Base-by-base conservation (phyloP, 208 protist genomes). In the Trypanosoma rangeli region DNA sequence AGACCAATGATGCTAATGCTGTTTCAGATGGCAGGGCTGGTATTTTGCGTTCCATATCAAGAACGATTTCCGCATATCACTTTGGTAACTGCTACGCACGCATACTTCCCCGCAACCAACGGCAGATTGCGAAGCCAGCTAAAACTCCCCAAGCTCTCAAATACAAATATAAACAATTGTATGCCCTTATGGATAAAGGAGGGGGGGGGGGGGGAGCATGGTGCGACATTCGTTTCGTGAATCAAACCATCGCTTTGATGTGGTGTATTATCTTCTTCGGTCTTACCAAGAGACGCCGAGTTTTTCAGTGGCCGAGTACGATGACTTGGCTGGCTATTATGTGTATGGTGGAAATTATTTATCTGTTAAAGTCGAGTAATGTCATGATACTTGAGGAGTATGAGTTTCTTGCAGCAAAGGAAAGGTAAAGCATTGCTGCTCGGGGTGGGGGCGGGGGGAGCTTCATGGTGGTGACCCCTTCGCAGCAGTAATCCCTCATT, bases 241-340 rank as follows among this genome's bases (percentile, higher is more conserved):
- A 60, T 67, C 59, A 22, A 74, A 65, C 52, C 13, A 9, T n/a
- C 57, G 46, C 16, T 46, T 68, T 15, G 50, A 74, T 57, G 62
- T 60, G 20, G 53, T 31, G 12, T 67, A 9, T 35, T 49, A 18
- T 31, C 29, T 74, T 20, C 42, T 74, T 18, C 54, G 53, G 39
- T 74, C 56, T 5, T 74, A 74, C 59, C 22, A 50, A 12, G 69
- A 67, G 9, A 74, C 69, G 24, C 69, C 69, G 49, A 74, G 69
- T 68, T 74, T 74, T 60, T 61, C 55, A 39, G 61, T 44, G 20
- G 60, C 54, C 9, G 39, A 31, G 26, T 74, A 42, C 50, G 59
- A 74, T 64, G 53, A 63, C 26, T 28, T 74, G 13, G 28, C 59
- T 10, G n/a, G n/a, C n/a, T n/a, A 68, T 74, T 54, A 59, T 67